Evolutionary conservation across 2,329 filamentous ascomycete genomes (phyloP).

Genomic region (Balansia obtecta): DNA sequence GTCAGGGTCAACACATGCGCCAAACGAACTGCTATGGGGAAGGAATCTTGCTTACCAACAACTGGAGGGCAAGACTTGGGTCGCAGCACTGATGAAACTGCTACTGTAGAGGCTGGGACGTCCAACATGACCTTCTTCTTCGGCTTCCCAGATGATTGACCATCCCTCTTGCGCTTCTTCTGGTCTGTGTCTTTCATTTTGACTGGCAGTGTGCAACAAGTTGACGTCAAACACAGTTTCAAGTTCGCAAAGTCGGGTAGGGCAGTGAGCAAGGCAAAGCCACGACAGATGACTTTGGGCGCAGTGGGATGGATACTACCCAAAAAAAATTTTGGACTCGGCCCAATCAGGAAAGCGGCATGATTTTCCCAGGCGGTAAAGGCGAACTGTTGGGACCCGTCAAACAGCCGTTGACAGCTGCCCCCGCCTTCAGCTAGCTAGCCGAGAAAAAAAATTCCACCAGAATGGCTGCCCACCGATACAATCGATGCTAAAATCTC

Average conservation of each 20-base stretch:
- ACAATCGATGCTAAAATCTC: too few relatives aligned
- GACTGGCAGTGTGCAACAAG: not conserved
- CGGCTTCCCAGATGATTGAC: constrained; percentile 26
- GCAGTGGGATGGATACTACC: constrained; percentile 16
- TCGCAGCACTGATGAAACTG: constrained; percentile 33
- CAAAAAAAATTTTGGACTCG: constrained; percentile 18
- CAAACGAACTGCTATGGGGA: too few relatives aligned
- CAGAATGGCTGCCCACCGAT: too few relatives aligned
- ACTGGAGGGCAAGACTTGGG: constrained; percentile 38
- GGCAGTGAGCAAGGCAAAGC: not conserved
- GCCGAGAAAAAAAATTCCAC: not conserved
- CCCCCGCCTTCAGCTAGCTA: not conserved
- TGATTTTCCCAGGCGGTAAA: constrained; percentile 16
- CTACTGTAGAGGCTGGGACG: constrained; percentile 25
- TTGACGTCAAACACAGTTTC: not conserved
- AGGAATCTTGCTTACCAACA: constrained; percentile 27
- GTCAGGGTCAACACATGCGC: not conserved
- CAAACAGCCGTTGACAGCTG: constrained; percentile 6
- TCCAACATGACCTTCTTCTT: constrained; percentile 42
- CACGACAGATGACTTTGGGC: not conserved
- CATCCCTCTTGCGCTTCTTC: constrained; percentile 43
- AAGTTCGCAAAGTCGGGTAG: not conserved
- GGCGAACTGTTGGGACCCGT: constrained; percentile 10
- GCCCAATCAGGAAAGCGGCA: constrained; percentile 10
- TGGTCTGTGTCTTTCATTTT: constrained; percentile 26